Evolutionary conservation across 495 filamentous ascomycete genomes (phyloP).

Genomic region (Penicillium longicatenatum): DNA sequence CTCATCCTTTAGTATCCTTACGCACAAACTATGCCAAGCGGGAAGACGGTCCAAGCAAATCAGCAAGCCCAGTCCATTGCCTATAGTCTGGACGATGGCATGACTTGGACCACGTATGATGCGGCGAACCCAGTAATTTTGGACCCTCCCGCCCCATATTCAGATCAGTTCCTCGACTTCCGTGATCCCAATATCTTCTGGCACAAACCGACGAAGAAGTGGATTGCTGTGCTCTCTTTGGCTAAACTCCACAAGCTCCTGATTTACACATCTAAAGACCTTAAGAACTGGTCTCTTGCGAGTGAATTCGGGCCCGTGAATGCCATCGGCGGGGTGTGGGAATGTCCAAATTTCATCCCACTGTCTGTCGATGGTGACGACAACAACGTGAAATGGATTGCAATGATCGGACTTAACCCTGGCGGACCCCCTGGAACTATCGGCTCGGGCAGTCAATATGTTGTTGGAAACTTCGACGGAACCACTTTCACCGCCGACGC

Average conservation of each 20-base stretch:
- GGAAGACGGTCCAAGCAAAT: slow-evolving; percentile 28
- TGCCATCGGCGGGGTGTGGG: slow-evolving; percentile 57
- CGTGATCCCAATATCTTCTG: slow-evolving; percentile 61
- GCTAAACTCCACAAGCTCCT: slow-evolving; percentile 52
- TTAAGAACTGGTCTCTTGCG: slow-evolving; percentile 53
- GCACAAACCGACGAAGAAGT: slow-evolving; percentile 46
- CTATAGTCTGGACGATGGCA: slow-evolving; percentile 56
- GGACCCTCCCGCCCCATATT: slow-evolving; percentile 35
- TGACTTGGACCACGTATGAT: slow-evolving; percentile 53
- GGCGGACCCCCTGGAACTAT: slow-evolving; percentile 54
- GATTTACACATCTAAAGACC: slow-evolving; percentile 53
- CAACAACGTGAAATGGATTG: slow-evolving; percentile 44
- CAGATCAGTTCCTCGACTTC: slow-evolving; percentile 44
- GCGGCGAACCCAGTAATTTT: slow-evolving; percentile 54
- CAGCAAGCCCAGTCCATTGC: slow-evolving; percentile 58
- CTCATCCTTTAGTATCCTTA: slow-evolving; percentile 15
- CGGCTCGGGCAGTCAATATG: slow-evolving; percentile 43
- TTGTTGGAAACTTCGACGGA: slow-evolving; percentile 42
- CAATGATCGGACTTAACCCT: slow-evolving; percentile 55
- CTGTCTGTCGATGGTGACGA: slow-evolving; percentile 32
- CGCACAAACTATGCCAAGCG: slow-evolving; percentile 28
- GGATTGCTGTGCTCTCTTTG: slow-evolving; percentile 53
- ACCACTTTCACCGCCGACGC: slow-evolving; percentile 32
- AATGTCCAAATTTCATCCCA: slow-evolving; percentile 56
- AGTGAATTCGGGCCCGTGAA: slow-evolving; percentile 58